Evolutionary conservation across 306 rosid genomes (phyloP), one percentile per base, ranked within the genome.

Genomic region (Castanospermum australe): DNA sequence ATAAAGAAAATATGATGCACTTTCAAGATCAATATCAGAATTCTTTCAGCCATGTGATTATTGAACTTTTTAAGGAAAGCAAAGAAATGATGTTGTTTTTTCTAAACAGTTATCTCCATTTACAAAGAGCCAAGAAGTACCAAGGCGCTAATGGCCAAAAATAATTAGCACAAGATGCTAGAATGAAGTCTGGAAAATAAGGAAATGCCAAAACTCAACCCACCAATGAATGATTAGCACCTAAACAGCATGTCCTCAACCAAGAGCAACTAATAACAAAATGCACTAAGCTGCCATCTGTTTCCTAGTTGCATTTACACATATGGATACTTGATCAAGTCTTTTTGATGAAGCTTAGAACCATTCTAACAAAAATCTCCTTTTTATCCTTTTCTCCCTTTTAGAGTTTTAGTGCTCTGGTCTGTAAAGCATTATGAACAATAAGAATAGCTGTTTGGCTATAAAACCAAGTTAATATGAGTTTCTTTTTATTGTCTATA

Each of bases 21-120:
- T 39, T 56, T 76, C 17, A 18, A 63, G 45, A 80, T 54, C 59
- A 68, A 70, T 48, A 70, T 62, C 18, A 75, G 42, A 63, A 63
- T 75, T 64, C 52, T 73, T 36, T 73, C 48, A 12, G 36, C 64
- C 62, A 35, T 62, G 22, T 56, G 38, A 77, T 78, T 15, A 33
- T 15, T 20, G 28, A 54, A 56, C 83, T 28, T 54, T 33, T 15
- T 51, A 42, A n/a, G 62, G 65, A 77, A 42, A 45, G 45, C 8
- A 39, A 39, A 44, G 32, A 62, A 47, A 41, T 22, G 5, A 38
- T 30, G 51, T 17, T 54, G 18, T 44, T 13, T 68, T 68, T 51
- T 20, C 14, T 20, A 9, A 57, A 67, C 13, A 67, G n/a, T 17
- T 50, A 20, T 51, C 25, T 54, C 12, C 6, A n/a, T 52, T 73